Conservation (phyloP, 306 rosid genomes). For the Medicago arabica region DNA sequence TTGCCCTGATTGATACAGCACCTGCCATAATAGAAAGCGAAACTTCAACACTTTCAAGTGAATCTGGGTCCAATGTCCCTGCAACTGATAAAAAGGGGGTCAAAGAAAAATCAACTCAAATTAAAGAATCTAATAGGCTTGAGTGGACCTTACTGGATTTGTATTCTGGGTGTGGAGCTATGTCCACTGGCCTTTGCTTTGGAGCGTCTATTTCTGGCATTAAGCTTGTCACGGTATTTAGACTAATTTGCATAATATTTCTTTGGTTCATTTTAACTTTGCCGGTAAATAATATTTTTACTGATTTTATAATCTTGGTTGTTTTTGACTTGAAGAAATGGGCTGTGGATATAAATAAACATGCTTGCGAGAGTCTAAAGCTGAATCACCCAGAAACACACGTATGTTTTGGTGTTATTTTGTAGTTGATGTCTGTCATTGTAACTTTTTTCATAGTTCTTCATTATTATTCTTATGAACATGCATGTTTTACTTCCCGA, state of each 20-base stretch:
- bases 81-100: not conserved
- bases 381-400: slow-evolving; percentile 54
- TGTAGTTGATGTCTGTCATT: not conserved
- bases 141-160: slow-evolving; percentile 47
- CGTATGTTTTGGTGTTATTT: slow-evolving; percentile 30
- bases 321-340: slow-evolving; percentile 46
- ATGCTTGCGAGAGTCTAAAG: slow-evolving; percentile 52
- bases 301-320: slow-evolving; percentile 6
- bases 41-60: slow-evolving; percentile 46
- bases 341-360: slow-evolving; percentile 51
- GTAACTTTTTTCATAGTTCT: not conserved
- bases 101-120: not conserved
- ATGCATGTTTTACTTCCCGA: not conserved
- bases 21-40: not conserved
- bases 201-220: slow-evolving; percentile 51
- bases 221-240: slow-evolving; percentile 53
- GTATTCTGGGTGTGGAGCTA: slow-evolving; percentile 60
- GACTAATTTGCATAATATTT: not conserved
- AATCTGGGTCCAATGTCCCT: slow-evolving; percentile 20
- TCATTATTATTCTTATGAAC: not conserved
- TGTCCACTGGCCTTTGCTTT: slow-evolving; percentile 58
- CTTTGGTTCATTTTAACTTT: not conserved
- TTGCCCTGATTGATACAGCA: slow-evolving; percentile 28
- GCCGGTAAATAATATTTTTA: not conserved
- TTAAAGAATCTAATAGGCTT: not conserved